phyloP scores from a whole-genome alignment of 257 asterid genomes.

The Euphrasia confusa region DNA sequence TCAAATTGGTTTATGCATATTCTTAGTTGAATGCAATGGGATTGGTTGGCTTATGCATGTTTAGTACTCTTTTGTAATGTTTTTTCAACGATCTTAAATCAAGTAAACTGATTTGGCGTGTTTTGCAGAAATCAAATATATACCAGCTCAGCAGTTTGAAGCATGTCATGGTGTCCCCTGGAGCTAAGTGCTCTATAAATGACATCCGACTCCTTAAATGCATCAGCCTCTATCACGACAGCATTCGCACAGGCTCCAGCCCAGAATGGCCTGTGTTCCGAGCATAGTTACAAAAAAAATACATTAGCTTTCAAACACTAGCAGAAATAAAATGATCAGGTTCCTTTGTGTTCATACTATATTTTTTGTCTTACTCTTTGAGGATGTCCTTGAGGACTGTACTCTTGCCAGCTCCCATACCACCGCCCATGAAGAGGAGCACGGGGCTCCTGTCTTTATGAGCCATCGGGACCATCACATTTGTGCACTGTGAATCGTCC shows the following conservation, averaged over 20 bases:
- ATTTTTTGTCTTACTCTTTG: constrained; percentile 59
- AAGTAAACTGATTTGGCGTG: too few relatives aligned
- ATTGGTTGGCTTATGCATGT: neutral
- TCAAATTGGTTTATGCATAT: neutral
- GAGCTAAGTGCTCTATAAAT: constrained; percentile 93
- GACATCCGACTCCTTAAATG: constrained; percentile 91
- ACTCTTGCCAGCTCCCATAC: constrained; percentile 97
- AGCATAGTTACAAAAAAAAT: too few relatives aligned
- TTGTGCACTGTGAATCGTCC: constrained; percentile 88
- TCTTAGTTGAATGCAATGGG: too few relatives aligned
- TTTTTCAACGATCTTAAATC: too few relatives aligned
- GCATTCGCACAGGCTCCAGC: constrained; percentile 81
- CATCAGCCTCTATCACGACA: constrained; percentile 91
- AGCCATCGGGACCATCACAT: constrained; percentile 96
- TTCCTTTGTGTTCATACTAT: neutral
- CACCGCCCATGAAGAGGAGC: constrained; percentile 97
- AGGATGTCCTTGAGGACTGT: constrained; percentile 89
- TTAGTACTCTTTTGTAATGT: too few relatives aligned
- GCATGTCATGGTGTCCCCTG: constrained; percentile 89
- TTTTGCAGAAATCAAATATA: neutral
- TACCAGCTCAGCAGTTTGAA: constrained; percentile 93
- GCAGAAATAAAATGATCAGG: neutral
- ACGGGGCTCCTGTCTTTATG: constrained; percentile 88
- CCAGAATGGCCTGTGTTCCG: constrained; percentile 83
- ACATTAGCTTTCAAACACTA: constrained; percentile 10